Evolutionary conservation across 768 basidiomycete species (phyloP).

Genomic region (Sporobolomyces phaffii): DNA sequence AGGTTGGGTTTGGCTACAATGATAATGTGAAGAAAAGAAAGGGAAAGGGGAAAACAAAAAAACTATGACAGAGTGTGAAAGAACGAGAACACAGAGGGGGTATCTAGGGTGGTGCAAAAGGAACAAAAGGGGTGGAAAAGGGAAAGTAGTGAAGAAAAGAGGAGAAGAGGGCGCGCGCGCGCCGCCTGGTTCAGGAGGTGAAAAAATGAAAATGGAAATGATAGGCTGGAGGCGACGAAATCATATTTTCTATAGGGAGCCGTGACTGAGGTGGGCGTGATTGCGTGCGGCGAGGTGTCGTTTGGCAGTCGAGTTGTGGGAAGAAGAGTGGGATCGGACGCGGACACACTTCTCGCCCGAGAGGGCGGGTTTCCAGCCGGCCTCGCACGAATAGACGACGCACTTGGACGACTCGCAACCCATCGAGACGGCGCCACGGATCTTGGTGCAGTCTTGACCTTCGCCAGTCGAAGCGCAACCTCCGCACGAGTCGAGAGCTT

Average conservation of each 20-base stretch:
- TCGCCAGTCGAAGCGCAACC: conserved; percentile 61
- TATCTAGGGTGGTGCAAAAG: too few relatives aligned
- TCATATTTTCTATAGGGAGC: conserved; percentile 3
- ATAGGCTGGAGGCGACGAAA: not conserved
- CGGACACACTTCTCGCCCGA: conserved; percentile 20
- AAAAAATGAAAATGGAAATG: not conserved
- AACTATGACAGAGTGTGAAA: not conserved
- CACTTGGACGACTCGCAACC: conserved; percentile 48
- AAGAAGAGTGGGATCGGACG: not conserved
- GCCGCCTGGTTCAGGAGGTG: too few relatives aligned
- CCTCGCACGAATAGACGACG: conserved; percentile 47
- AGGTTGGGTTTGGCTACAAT: not conserved
- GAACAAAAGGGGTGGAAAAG: too few relatives aligned
- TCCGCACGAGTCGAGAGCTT: conserved; percentile 66
- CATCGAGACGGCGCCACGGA: conserved; percentile 52
- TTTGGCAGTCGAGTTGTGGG: conserved; percentile 19
- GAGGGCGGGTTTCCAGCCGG: conserved; percentile 23
- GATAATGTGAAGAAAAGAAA: not conserved
- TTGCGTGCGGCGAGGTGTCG: conserved; percentile 1
- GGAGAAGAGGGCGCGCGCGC: too few relatives aligned
- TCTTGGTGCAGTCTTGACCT: conserved; percentile 67
- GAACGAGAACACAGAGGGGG: not conserved
- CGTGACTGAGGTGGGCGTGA: conserved; percentile 8
- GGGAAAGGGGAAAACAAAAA: not conserved
- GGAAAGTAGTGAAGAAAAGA: too few relatives aligned